phyloP scores from a whole-genome alignment of 768 basidiomycete species.

The Hericium rajendrae region DNA sequence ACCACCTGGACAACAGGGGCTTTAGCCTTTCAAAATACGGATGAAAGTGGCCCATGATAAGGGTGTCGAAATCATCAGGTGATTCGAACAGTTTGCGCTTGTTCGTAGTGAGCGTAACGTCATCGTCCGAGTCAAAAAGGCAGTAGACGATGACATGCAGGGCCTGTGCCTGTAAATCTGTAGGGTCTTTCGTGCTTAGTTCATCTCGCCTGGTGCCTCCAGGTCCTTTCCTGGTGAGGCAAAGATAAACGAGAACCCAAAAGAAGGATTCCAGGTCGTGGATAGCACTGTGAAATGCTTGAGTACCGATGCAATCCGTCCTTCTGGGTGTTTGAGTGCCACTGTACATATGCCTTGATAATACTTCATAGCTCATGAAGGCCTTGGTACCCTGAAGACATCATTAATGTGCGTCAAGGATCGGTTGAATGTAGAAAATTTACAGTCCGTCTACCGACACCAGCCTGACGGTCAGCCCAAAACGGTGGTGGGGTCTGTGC shows the following conservation, averaged over 20 bases:
- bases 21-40: background rate
- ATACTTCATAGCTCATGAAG: background rate
- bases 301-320: too few relatives aligned
- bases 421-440: background rate
- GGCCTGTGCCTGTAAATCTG: background rate
- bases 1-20: background rate
- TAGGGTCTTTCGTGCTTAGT: background rate
- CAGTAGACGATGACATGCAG: background rate
- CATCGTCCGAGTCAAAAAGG: background rate
- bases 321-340: background rate
- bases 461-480: background rate
- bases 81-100: background rate
- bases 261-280: background rate
- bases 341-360: background rate
- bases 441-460: background rate
- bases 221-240: background rate
- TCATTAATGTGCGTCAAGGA: background rate
- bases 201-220: background rate
- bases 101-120: background rate
- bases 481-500: background rate
- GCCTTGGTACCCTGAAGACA: background rate
- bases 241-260: background rate
- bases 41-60: background rate
- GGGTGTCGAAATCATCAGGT: background rate
- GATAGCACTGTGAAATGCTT: background rate